Percentiles rank a stretch among this genome's conserved stretches.
phyloP scores from a whole-genome alignment of 192 early-diverging fungal genomes.

The Coemansia sp. region DNA sequence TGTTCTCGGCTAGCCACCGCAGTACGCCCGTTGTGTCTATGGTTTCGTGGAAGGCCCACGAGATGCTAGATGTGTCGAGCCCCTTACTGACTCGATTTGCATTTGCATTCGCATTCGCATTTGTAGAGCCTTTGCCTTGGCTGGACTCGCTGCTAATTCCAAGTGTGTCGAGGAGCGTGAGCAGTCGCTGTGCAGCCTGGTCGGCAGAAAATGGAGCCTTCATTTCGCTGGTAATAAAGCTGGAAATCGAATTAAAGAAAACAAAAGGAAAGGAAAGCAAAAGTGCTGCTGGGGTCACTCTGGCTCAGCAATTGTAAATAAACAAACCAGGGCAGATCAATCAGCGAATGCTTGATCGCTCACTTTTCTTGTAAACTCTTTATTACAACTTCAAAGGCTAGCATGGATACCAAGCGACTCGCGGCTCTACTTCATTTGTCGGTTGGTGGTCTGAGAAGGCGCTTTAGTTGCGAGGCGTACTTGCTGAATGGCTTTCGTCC shows the following conservation, averaged over 20 bases:
- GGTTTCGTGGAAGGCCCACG: constrained; percentile 51
- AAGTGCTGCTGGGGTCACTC: background rate
- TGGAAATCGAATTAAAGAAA: background rate
- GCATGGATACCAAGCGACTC: no score
- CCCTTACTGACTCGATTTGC: background rate
- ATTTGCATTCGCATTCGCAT: background rate
- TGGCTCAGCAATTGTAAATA: no score
- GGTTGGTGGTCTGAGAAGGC: no score
- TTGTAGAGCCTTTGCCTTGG: background rate
- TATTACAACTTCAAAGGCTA: no score
- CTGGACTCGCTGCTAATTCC: background rate
- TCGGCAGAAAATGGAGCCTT: constrained; percentile 14
- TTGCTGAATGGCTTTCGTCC: background rate
- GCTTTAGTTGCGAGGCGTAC: background rate
- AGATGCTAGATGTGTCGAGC: constrained; percentile 37
- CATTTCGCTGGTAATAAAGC: constrained; percentile 15
- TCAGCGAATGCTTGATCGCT: background rate
- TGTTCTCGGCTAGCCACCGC: constrained; percentile 36
- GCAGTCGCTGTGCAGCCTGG: constrained; percentile 40
- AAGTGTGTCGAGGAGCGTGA: constrained; percentile 25
- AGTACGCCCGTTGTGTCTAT: constrained; percentile 40
- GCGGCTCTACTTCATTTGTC: no score
- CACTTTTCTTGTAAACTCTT: no score
- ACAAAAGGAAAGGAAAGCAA: background rate
- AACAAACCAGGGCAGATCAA: background rate